Conservation (phyloP, 2,329 filamentous ascomycete genomes). For the Monilinia laxa region DNA sequence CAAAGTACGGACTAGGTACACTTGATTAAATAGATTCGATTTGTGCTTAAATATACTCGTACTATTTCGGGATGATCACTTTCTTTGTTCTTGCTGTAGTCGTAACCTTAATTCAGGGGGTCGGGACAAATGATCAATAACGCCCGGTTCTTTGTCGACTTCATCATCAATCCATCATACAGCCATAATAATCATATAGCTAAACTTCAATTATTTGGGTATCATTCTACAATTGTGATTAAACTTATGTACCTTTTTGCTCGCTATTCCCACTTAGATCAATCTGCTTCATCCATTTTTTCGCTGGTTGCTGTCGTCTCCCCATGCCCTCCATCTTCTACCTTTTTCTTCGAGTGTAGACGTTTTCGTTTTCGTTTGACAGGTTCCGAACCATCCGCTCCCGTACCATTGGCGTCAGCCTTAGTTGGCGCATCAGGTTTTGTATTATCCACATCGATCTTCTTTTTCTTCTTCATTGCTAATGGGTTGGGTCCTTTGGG, state of each 20-base stretch:
- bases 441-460: conserved; percentile 28
- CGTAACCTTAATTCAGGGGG: conserved; percentile 11
- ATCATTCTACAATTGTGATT: conserved; percentile 21
- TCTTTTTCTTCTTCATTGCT: conserved; percentile 68
- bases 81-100: conserved; percentile 12
- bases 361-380: conserved; percentile 44
- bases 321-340: conserved; percentile 21
- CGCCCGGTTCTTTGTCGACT: background rate
- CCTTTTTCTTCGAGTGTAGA: conserved; percentile 35
- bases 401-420: conserved; percentile 30
- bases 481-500: conserved; percentile 71
- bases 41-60: background rate
- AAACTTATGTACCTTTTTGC: background rate
- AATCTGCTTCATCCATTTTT: conserved; percentile 18
- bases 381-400: conserved; percentile 31
- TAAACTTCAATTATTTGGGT: conserved; percentile 15
- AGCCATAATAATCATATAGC: background rate
- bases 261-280: background rate
- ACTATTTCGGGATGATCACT: background rate
- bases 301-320: conserved; percentile 20
- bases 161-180: background rate
- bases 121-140: background rate
- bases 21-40: conserved; percentile 16
- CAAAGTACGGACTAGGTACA: too few relatives aligned
- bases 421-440: conserved; percentile 33